phyloP scores from a whole-genome alignment of 2,329 filamentous ascomycete genomes.

The Aspergillus chevalieri region DNA sequence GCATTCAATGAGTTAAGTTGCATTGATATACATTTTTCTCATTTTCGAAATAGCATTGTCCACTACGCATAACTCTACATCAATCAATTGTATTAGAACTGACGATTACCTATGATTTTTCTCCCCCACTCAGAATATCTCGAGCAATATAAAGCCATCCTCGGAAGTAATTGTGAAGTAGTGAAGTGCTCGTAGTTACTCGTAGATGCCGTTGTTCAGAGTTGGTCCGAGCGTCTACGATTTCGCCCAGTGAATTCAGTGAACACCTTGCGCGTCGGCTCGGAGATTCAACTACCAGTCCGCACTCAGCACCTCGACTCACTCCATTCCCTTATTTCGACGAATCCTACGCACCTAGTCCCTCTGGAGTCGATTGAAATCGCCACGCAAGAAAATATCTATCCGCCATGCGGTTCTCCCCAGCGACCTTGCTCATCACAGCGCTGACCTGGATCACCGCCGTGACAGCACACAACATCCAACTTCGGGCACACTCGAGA shows the following conservation, averaged over 20 bases:
- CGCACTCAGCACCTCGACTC: slow-evolving; percentile 7
- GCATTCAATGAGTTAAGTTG: too few relatives aligned
- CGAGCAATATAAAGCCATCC: too few relatives aligned
- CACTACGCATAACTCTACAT: too few relatives aligned
- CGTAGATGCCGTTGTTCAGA: too few relatives aligned
- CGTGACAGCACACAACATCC: slow-evolving; percentile 84
- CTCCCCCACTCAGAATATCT: too few relatives aligned
- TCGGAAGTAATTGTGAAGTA: too few relatives aligned
- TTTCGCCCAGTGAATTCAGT: slow-evolving; percentile 15
- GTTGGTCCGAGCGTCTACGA: slow-evolving; percentile 31
- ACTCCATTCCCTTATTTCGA: slow-evolving; percentile 3
- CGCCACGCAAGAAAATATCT: not conserved
- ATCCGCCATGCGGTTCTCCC: slow-evolving; percentile 36
- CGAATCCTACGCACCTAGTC: not conserved
- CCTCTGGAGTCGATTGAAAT: not conserved
- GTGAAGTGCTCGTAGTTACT: too few relatives aligned
- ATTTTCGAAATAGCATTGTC: too few relatives aligned
- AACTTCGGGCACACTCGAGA: slow-evolving; percentile 82
- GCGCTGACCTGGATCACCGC: slow-evolving; percentile 54
- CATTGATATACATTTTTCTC: too few relatives aligned
- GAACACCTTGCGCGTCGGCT: slow-evolving; percentile 30
- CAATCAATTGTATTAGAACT: too few relatives aligned
- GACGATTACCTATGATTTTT: too few relatives aligned
- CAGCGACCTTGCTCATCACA: slow-evolving; percentile 41
- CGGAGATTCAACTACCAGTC: slow-evolving; percentile 6